Evolutionary conservation across 768 basidiomycete genomes (phyloP), one percentile per base, ranked within the genome.

Genomic region (Boletus rubroflammeus): DNA sequence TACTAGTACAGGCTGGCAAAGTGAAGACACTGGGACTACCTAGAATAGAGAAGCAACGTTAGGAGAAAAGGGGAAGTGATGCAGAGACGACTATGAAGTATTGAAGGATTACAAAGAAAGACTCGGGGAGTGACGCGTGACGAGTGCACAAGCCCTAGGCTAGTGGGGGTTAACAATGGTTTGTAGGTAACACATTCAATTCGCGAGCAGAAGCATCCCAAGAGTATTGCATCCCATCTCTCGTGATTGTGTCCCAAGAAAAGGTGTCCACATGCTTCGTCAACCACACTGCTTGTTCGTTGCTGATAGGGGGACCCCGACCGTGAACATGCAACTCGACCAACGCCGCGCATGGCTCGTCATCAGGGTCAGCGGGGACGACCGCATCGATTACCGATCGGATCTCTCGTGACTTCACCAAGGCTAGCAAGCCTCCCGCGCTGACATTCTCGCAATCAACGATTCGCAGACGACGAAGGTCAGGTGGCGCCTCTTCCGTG

Each of bases 271-370:
- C 8, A 23, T 50, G 55, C 17, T 50, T 11, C 1, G 55, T 31
- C 7, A 57, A 39, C 56, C 55, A 57, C 31, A 7, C 5, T 7
- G 55, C 55, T 31, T 57, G 42, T 34, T 57, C 38, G 5, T 6
- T 5, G 26, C 13, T 23, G 14, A 57, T 50, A 39, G 42, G 5
- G 15, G 56, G 47, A 11, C 56, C 56, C 10, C 35, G 25, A 14
- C 56, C 56, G 5, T 44, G 21, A 23, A 57, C 47, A 36, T 45
- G 43, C 28, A 57, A 15, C 36, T 50, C 55, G 32, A 40, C 47
- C 31, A 57, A 31, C 14, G 55, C 44, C n/a, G 6, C 8, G 34
- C 55, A 48, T 7, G 54, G 13, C 14, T 56, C 55, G 6, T 40
- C 31, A 35, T 15, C 54, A 3, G 19, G 14, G 29, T 21, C 54